Conservation (phyloP, 2,329 filamentous ascomycete genomes). For the Sclerotinia trifoliorum region DNA sequence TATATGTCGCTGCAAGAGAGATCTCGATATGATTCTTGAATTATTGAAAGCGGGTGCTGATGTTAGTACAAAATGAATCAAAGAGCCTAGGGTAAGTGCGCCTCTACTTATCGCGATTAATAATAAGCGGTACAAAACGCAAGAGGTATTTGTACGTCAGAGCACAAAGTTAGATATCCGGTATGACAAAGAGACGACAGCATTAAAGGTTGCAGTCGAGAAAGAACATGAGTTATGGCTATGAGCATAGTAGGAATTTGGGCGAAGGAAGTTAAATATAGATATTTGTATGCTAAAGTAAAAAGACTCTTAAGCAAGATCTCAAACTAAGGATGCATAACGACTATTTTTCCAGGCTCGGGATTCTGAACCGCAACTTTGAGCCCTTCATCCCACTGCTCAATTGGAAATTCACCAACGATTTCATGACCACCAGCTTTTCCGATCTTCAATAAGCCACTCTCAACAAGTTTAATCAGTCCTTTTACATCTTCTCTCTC, state of each 20-base stretch:
- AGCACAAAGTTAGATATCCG: no score
- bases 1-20: slow-evolving; percentile 19
- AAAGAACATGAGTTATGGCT: slow-evolving; percentile 25
- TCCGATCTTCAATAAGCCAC: slow-evolving; percentile 24
- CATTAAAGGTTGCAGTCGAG: slow-evolving; percentile 19
- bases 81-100: slow-evolving; percentile 12
- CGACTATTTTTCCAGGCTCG: background rate
- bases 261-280: no score
- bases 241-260: slow-evolving; percentile 20
- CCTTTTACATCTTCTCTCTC: slow-evolving; percentile 42
- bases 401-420: slow-evolving; percentile 21
- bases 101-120: slow-evolving; percentile 25
- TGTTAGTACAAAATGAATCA: slow-evolving; percentile 15
- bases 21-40: slow-evolving; percentile 18
- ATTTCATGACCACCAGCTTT: slow-evolving; percentile 8
- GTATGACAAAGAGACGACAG: no score
- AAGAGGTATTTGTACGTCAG: no score
- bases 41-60: slow-evolving; percentile 23
- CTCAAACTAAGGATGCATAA: background rate
- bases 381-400: slow-evolving; percentile 26
- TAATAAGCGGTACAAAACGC: slow-evolving; percentile 22
- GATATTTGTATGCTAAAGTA: background rate
- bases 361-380: slow-evolving; percentile 32
- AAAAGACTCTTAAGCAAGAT: background rate
- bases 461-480: slow-evolving; percentile 47